Evolutionary conservation across 805 yeast genomes (phyloP), one percentile per base, ranked within the genome.

Genomic region (Candida sanyiensis): DNA sequence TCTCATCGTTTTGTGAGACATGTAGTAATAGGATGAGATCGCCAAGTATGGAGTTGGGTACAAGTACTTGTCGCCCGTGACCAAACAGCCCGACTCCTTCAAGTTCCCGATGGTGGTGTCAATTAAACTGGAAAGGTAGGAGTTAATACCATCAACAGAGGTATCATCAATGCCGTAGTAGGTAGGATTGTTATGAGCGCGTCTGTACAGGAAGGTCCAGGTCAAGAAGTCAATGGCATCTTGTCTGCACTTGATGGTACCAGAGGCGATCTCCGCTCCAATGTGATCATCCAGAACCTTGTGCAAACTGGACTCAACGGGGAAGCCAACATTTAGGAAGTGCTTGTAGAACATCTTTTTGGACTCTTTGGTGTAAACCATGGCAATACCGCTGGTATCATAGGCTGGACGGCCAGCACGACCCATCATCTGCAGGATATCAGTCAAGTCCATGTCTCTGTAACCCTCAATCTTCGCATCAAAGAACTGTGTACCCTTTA

Each of bases 321-420:
- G 96, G 62, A 87, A 95, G 54, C 94, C 98, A 51, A 93, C 96
- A 2, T 95, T 80, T 20, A 93, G 71, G 25, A 89, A 70, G 1
- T 93, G 80, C 19, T 93, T 75, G 56, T 90, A 93, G 54, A 88
- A 95, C 56, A 85, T 90, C 31, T 93, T 64, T 37, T 77, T 69
- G 46, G 90, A 96, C 41, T 73, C 71, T 0, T 93, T 71, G 0
- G 98, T 93, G 57, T 90, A 80, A 22, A 94, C 70, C 28, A 88
- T 80, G 62, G 97, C 97, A 8, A 87, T 85, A 68, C 98, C 99
- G 56, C 75, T 80, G 34, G 77, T 77, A 48, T 93, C 96, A 59
- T 78, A 93, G 49, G 95, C 97, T 1, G 99, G 99, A 62, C 99
- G 79, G 62, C 99, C 99, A 15, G 98, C 98, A 66, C 99, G 83